phyloP scores from a whole-genome alignment of 768 basidiomycete species.

The Boletus insuetus region DNA sequence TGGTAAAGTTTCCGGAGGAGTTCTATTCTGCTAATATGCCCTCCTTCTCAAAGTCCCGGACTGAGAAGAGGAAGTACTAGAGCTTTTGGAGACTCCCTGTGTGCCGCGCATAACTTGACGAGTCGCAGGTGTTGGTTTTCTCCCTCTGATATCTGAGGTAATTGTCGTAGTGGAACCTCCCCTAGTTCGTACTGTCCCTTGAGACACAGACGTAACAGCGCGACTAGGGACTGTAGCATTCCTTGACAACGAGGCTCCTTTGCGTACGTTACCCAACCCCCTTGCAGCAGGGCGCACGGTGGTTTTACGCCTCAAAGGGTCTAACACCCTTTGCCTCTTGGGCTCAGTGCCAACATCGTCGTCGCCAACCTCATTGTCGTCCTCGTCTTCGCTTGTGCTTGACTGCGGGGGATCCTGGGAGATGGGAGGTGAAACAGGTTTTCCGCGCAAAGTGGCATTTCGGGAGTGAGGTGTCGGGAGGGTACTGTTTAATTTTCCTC shows the following conservation, averaged over 20 bases:
- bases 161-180: conserved; percentile 7
- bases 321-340: conserved; percentile 29
- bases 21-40: conserved; percentile 9
- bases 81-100: conserved; percentile 18
- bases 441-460: conserved; percentile 30
- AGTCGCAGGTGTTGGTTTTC: conserved; percentile 4
- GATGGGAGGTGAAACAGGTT: conserved; percentile 1
- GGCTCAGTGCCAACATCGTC: conserved; percentile 6
- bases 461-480: conserved; percentile 10
- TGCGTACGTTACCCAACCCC: conserved; percentile 14
- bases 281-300: conserved; percentile 24
- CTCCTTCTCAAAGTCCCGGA: conserved; percentile 23
- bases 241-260: conserved; percentile 10
- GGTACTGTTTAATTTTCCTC: conserved; percentile 1
- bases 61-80: conserved; percentile 27
- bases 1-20: background rate
- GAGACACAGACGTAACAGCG: conserved; percentile 7
- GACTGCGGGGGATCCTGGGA: conserved; percentile 17
- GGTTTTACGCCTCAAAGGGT: conserved; percentile 24
- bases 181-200: conserved; percentile 8
- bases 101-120: conserved; percentile 12
- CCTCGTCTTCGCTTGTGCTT: conserved; percentile 23
- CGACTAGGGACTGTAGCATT: conserved; percentile 9
- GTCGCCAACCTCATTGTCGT: conserved; percentile 10
- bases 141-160: conserved; percentile 12